A percentile compares a stretch with the other conserved stretches of the same genome.
Conservation (phyloP, 805 yeast genomes). For the Clavispora phyllophila region DNA sequence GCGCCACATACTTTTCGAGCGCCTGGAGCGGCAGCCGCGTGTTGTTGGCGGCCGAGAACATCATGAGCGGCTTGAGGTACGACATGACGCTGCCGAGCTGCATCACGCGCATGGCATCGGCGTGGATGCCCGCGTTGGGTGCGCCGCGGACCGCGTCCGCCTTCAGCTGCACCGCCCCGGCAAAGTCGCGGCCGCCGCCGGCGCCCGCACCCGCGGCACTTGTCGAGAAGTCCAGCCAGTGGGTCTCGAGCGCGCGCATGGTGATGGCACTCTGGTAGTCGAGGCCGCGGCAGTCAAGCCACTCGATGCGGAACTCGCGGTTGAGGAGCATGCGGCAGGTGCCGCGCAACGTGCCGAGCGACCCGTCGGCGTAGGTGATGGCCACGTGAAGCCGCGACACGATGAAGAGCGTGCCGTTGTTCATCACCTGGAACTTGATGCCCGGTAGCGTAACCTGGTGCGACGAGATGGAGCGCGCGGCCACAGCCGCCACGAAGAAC, state of each 20-base stretch:
- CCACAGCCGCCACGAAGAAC: constrained; percentile 48
- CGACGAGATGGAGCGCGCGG: constrained; percentile 35
- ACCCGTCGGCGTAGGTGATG: constrained; percentile 59
- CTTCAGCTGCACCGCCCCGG: constrained; percentile 4
- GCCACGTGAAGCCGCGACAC: constrained; percentile 24
- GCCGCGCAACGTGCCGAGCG: constrained; percentile 59
- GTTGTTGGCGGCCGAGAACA: constrained; percentile 44
- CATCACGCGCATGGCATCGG: constrained; percentile 60
- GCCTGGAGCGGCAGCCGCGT: constrained; percentile 53
- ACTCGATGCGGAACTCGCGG: constrained; percentile 61
- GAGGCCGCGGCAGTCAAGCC: constrained; percentile 53
- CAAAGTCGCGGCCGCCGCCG: constrained; percentile 2
- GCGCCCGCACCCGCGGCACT: constrained; percentile 7
- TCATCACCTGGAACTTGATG: constrained; percentile 35
- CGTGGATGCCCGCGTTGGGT: constrained; percentile 58
- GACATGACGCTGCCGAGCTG: constrained; percentile 80
- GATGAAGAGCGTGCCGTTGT: constrained; percentile 35
- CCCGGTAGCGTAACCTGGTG: constrained; percentile 32
- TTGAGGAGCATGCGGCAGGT: constrained; percentile 59
- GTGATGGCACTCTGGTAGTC: constrained; percentile 25
- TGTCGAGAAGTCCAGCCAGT: constrained; percentile 19
- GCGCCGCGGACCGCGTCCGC: constrained; percentile 40
- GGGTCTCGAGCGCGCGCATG: constrained; percentile 21
- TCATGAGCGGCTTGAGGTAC: constrained; percentile 60
- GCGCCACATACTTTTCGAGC: constrained; percentile 37